Evolutionary conservation across 768 basidiomycete species (phyloP), one percentile per base, ranked within the genome.

Genomic region (Boletus rubescentipes): DNA sequence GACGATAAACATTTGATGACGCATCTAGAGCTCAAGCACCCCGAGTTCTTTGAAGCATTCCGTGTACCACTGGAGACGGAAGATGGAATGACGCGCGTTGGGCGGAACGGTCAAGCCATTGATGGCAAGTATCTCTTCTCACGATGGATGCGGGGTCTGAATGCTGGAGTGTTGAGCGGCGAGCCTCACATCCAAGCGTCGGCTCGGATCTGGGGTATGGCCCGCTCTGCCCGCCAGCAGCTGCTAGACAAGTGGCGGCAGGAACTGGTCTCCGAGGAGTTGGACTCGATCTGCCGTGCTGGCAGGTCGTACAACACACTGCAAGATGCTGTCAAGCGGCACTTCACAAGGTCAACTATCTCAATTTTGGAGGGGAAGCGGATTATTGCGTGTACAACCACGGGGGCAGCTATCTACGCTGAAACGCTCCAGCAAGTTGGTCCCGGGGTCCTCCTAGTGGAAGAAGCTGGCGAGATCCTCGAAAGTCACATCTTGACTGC

Each of bases 381-480:
- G 18, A 79, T 88, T 37, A 82, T 88, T 9, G 86, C 78, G 0
- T 87, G 85, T 57, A 88, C 86, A 0, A 88, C 86, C 0, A 86
- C 86, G 0, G 86, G 76, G 1, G 86, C 86, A 0, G 86, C 86
- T 0, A 88, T 81, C 64, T 80, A 83, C 51, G 67, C 70, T 0
- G 64, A 73, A 2, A 71, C 67, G 10, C 76, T 88, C 21, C 75
- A 72, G 15, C 69, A 68, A 0, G 77, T 72, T 3, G 64, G 67
- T 5, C 81, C 84, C 0, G 67, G 75, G 10, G 73, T 87, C 4
- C 67, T 88, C 6, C 68, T 88, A 0, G 85, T 88, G 1, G 86
- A 89, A 60, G 86, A 88, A 63, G 86, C 86, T 0, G 86, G 86
- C 3, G 86, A 88, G 60, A 86, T 87, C 41, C 64, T 89, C 5